These are phyloP conservation scores for Fusarium nodosum DNA, from an alignment of 2,329 filamentous ascomycete genomes.

Conservation along the genomic window DNA sequence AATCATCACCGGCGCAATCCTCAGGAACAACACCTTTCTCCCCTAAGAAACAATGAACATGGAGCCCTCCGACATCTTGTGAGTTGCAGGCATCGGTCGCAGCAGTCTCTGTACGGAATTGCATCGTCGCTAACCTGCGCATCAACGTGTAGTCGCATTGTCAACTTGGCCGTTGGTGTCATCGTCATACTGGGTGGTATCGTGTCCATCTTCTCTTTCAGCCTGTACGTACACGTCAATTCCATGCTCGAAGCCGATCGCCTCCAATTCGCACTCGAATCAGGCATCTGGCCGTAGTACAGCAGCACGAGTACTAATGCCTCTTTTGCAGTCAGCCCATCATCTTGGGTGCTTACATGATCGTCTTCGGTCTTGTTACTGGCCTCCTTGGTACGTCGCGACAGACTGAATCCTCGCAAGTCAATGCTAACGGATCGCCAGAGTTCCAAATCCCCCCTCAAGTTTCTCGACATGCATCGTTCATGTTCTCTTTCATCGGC, in stretches of 20 bases:
- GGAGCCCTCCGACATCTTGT: constrained; percentile 96
- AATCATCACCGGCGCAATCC: constrained; percentile 30
- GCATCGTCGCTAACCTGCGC: constrained; percentile 54
- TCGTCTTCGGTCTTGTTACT: constrained; percentile 87
- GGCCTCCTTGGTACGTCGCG: constrained; percentile 70
- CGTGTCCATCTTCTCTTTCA: constrained; percentile 74
- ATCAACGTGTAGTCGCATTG: constrained; percentile 78
- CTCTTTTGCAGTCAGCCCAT: constrained; percentile 59
- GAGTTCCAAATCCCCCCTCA: constrained; percentile 98
- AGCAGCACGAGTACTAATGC: constrained; percentile 34
- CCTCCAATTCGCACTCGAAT: constrained; percentile 4
- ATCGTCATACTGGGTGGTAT: constrained; percentile 90
- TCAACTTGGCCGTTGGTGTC: constrained; percentile 89
- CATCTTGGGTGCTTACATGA: constrained; percentile 87
- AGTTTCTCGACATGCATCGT: constrained; percentile 92
- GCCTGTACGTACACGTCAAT: constrained; percentile 65
- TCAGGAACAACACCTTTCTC: neutral
- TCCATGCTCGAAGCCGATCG: constrained; percentile 2
- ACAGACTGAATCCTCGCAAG: constrained; percentile 4
- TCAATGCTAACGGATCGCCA: constrained; percentile 51
- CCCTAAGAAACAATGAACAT: constrained; percentile 63
- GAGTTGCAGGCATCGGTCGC: constrained; percentile 56
- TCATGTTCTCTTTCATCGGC: constrained; percentile 97
- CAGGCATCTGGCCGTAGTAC: neutral
- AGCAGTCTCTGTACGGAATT: constrained; percentile 7